Evolutionary conservation across 1,284 basidiomycete species (phyloP), one percentile per base, ranked within the genome.

Genomic region (Rhodotorula sp.): DNA sequence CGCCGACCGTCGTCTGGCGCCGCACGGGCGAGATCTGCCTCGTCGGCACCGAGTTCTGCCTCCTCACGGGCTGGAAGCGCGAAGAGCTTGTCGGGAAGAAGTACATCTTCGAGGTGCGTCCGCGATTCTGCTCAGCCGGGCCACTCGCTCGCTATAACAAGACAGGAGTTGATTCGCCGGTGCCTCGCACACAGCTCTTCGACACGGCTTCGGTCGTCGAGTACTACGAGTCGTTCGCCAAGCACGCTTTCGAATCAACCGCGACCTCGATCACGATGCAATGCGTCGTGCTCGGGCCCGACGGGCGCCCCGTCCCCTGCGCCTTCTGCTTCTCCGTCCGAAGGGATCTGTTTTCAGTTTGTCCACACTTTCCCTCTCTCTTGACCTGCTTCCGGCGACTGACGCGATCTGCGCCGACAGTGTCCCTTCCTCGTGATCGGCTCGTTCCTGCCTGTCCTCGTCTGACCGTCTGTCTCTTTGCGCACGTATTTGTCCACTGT

Each of bases 1-100:
- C 97, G n/a, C 97, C 96, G 4, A 99, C 96, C 1, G 93, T 97
- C n/a, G 92, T 97, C 3, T 99, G 96, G 96, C 89, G 96, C 46
- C 86, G 96, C 61, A 99, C 97, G 23, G 96, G 96, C 79, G 97
- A 99, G 84, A 93, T 99, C 52, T 95, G 93, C 79, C 88, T 97
- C 56, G 96, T 96, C 57, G 94, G 95, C 0, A 91, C 93, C 3
- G 95, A 99, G 82, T 99, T 99, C 80, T 93, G 91, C 81, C 90
- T 93, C 86, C 85, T 99, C 71, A 94, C 93, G 5, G 91, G 91
- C 77, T 93, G 92, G 90, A 87, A 88, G 23, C 87, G 90, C 81
- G 89, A 91, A 70, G 92, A 97, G 74, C 85, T 97, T 46, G 82
- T 93, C n/a, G 88, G 88, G 17, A 87, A 86, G 74, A 82, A 81